Conservation (phyloP, 768 basidiomycete species). For the Suillus placidus region DNA sequence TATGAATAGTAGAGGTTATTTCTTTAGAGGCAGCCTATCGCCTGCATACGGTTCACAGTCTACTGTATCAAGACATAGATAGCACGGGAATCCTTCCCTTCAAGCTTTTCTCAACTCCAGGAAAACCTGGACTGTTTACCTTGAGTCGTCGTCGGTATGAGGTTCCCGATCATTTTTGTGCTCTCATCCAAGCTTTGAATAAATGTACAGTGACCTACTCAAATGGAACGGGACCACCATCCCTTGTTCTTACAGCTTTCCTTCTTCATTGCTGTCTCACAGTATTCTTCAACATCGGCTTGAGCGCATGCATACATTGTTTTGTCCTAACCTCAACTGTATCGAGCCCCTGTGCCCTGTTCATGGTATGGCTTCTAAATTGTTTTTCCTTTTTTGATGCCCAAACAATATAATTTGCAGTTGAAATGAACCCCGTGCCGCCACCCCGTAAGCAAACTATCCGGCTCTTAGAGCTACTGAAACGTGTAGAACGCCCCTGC, state of each 20-base stretch:
- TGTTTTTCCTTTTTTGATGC: conserved; percentile 16
- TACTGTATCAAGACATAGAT: conserved; percentile 52
- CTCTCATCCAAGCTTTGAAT: conserved; percentile 11
- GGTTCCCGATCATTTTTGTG: conserved; percentile 33
- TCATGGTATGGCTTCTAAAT: conserved; percentile 43
- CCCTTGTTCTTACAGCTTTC: conserved; percentile 23
- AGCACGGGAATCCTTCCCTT: conserved; percentile 48
- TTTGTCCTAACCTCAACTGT: conserved; percentile 59
- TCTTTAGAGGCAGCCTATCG: conserved; percentile 49
- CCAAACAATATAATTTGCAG: conserved; percentile 17
- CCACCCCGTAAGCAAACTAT: conserved; percentile 3
- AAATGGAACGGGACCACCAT: conserved; percentile 29
- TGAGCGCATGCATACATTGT: conserved; percentile 40
- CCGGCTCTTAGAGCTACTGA: conserved; percentile 6
- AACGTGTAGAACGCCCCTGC: conserved; percentile 25
- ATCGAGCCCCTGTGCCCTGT: conserved; percentile 50
- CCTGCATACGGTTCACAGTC: conserved; percentile 39
- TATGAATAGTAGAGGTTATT: conserved; percentile 49
- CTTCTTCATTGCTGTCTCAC: conserved; percentile 10
- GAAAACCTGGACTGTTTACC: conserved; percentile 32
- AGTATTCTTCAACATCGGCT: conserved; percentile 32
- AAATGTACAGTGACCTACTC: conserved; percentile 34
- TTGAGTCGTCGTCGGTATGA: conserved; percentile 25
- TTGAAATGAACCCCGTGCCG: conserved; percentile 25
- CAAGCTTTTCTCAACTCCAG: conserved; percentile 31